Conservation (phyloP, 2,329 filamentous ascomycete genomes). For the Pseudopithomyces chartarum region DNA sequence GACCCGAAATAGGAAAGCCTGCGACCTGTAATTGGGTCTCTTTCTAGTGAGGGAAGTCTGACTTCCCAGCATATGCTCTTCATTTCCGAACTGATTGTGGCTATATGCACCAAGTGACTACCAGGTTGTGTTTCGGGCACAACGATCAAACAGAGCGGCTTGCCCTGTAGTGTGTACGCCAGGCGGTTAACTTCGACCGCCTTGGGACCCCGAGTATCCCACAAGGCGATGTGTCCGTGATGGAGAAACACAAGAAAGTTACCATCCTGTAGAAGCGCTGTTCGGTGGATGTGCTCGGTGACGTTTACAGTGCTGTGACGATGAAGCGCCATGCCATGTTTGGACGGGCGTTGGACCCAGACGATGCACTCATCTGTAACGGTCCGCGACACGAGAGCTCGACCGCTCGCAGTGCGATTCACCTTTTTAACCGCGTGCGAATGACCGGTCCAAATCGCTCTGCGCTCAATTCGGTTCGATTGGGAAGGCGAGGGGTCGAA, state of each 20-base stretch:
- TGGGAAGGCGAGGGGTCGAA: slow-evolving; percentile 72
- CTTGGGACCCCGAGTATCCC: slow-evolving; percentile 71
- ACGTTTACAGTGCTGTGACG: slow-evolving; percentile 72
- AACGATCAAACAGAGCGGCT: slow-evolving; percentile 78
- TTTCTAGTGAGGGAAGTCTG: slow-evolving; percentile 57
- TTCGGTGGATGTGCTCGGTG: slow-evolving; percentile 75
- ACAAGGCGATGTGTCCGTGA: slow-evolving; percentile 71
- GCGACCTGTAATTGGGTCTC: slow-evolving; percentile 32
- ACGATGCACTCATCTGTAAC: slow-evolving; percentile 78
- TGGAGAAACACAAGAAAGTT: slow-evolving; percentile 82
- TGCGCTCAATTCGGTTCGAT: slow-evolving; percentile 63
- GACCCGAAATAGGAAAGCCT: slow-evolving; percentile 27
- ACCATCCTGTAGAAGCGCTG: slow-evolving; percentile 76
- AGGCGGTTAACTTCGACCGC: slow-evolving; percentile 65
- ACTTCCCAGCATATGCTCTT: slow-evolving; percentile 83
- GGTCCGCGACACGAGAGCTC: slow-evolving; percentile 80
- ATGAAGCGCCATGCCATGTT: slow-evolving; percentile 59
- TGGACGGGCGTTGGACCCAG: slow-evolving; percentile 71
- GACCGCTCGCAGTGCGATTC: slow-evolving; percentile 80
- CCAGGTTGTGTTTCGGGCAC: slow-evolving; percentile 68
- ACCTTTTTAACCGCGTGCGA: slow-evolving; percentile 81
- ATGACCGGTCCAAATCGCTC: slow-evolving; percentile 82
- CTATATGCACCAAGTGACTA: slow-evolving; percentile 65
- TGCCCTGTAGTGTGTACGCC: slow-evolving; percentile 66
- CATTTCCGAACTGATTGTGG: slow-evolving; percentile 80